Evolutionary conservation across 1,284 basidiomycete genomes (phyloP).

Genomic region (Exobasidium rhododendri): DNA sequence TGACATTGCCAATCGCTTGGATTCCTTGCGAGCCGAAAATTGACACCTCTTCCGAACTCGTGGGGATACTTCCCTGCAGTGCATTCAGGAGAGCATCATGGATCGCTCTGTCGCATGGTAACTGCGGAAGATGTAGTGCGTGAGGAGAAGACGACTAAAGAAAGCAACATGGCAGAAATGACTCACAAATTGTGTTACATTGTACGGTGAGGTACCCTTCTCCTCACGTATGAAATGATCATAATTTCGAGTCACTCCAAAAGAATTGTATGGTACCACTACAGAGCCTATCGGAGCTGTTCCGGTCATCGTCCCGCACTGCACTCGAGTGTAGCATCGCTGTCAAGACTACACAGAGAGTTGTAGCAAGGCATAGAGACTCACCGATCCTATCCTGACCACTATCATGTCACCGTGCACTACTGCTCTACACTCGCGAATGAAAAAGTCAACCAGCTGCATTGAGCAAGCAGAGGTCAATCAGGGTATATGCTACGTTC

Average conservation of each 20-base stretch:
- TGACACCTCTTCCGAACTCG: not conserved
- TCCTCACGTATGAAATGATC: conserved; percentile 60
- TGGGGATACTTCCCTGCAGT: conserved; percentile 21
- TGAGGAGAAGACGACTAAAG: no score
- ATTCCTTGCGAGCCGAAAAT: conserved; percentile 21
- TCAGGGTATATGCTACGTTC: not conserved
- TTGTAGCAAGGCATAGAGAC: conserved; percentile 56
- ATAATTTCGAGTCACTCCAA: conserved; percentile 70
- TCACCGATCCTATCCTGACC: conserved; percentile 31
- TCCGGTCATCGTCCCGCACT: conserved; percentile 69
- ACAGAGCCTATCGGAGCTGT: conserved; percentile 68
- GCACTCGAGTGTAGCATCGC: conserved; percentile 53
- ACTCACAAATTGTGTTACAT: conserved; percentile 63
- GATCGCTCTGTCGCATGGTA: conserved; percentile 64
- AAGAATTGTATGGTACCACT: conserved; percentile 67
- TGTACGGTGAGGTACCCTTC: conserved; percentile 60
- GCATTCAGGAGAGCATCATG: conserved; percentile 52
- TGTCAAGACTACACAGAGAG: no score
- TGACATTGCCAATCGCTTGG: conserved; percentile 28
- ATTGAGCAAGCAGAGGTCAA: not conserved
- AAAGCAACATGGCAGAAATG: no score
- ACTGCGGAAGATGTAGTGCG: conserved; percentile 33
- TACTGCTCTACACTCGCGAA: conserved; percentile 75
- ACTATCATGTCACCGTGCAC: conserved; percentile 72
- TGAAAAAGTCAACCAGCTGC: conserved; percentile 78